Percentiles rank a stretch among this genome's conserved stretches.
Conservation (phyloP, 208 protist genomes). For the Histomonas meleagridis region DNA sequence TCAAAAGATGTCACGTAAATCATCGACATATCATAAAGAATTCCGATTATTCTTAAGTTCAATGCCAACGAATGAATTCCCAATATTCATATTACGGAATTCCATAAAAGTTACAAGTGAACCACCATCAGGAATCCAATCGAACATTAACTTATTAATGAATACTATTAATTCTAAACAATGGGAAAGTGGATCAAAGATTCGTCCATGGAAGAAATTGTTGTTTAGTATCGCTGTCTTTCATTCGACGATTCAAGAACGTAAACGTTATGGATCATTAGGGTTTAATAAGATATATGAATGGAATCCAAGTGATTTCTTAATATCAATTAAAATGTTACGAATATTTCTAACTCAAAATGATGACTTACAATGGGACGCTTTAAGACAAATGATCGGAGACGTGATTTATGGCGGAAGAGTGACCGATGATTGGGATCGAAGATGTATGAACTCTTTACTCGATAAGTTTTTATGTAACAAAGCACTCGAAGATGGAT, state of each 20-base stretch:
- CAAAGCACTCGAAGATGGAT: constrained; percentile 65
- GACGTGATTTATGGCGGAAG: constrained; percentile 93
- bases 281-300: constrained; percentile 89
- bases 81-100: constrained; percentile 83
- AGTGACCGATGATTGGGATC: constrained; percentile 87
- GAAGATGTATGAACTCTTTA: constrained; percentile 72
- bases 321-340: constrained; percentile 75
- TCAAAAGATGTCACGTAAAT: constrained; percentile 53
- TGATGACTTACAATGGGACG: constrained; percentile 79
- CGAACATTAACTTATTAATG: constrained; percentile 69
- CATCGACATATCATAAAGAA: constrained; percentile 57
- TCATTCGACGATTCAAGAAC: constrained; percentile 71
- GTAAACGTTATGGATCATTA: constrained; percentile 74
- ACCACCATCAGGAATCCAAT: constrained; percentile 66
- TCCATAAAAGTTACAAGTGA: constrained; percentile 93
- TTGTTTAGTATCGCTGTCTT: constrained; percentile 87
- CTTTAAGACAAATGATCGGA: constrained; percentile 86
- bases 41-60: constrained; percentile 91
- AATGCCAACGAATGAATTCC: constrained; percentile 83
- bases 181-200: constrained; percentile 46
- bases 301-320: constrained; percentile 87
- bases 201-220: constrained; percentile 68
- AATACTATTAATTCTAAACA: constrained; percentile 72
- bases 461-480: constrained; percentile 68
- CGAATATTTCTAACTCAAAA: constrained; percentile 81